These are phyloP conservation scores for Parachlorella kessleri DNA, from an alignment of 139 green algal genomes.

Conservation along the genomic window DNA sequence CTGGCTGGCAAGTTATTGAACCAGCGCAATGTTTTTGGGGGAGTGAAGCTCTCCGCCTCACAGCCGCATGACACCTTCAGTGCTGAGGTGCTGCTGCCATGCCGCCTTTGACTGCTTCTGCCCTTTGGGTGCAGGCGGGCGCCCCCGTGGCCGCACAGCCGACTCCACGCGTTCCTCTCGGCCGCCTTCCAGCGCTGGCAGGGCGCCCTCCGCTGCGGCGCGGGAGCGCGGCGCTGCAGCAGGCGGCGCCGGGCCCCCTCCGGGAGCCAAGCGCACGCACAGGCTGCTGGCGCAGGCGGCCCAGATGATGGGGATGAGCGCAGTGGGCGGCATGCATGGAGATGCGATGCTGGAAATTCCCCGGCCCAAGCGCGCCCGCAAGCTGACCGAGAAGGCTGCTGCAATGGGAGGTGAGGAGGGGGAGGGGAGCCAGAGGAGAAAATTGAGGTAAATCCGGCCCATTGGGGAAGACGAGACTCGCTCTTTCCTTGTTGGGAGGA, in stretches of 20 bases:
- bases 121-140: not conserved
- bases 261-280: not conserved
- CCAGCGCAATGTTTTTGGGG: not conserved
- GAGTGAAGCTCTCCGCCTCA: not conserved
- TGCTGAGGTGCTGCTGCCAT: not conserved
- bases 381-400: constrained; percentile 19
- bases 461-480: no score
- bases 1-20: not conserved
- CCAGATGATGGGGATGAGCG: not conserved
- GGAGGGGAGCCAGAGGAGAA: not conserved
- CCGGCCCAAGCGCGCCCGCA: constrained; percentile 18
- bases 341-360: not conserved
- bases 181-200: no score
- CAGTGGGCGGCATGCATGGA: not conserved
- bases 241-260: not conserved
- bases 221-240: not conserved
- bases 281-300: not conserved
- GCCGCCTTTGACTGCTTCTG: not conserved
- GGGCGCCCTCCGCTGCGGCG: no score
- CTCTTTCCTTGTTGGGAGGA: not conserved
- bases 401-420: constrained; percentile 4
- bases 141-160: no score
- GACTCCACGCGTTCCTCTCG: not conserved
- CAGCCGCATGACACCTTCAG: constrained; percentile 5
- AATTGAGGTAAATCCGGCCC: not conserved